Percentiles rank a stretch among this genome's conserved stretches.
phyloP scores from a whole-genome alignment of 192 early-diverging fungal species.

The Coemansia reversa region DNA sequence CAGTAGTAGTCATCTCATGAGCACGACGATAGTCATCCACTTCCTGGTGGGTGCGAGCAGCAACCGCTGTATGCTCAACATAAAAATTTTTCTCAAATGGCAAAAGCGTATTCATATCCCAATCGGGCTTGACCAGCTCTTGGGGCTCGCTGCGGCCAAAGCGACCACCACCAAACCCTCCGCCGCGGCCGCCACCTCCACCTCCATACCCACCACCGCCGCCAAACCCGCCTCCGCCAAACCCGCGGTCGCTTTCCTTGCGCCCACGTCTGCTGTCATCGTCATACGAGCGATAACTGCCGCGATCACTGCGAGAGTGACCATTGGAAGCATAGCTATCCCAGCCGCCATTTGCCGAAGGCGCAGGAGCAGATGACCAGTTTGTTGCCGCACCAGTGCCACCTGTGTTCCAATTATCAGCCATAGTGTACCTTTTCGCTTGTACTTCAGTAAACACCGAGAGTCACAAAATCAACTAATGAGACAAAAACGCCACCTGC shows the following conservation, averaged over 20 bases:
- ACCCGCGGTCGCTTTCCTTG: slow-evolving; percentile 54
- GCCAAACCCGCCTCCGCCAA: slow-evolving; percentile 25
- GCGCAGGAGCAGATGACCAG: slow-evolving; percentile 2
- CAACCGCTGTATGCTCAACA: slow-evolving; percentile 74
- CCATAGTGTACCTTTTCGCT: slow-evolving; percentile 9
- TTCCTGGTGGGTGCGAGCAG: slow-evolving; percentile 65
- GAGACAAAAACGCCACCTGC: background rate
- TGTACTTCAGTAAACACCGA: background rate
- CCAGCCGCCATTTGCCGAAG: slow-evolving; percentile 11
- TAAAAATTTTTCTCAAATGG: slow-evolving; percentile 98
- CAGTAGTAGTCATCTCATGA: slow-evolving; percentile 83
- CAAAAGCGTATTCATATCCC: slow-evolving; percentile 59
- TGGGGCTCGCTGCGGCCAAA: slow-evolving; percentile 24
- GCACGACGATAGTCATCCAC: slow-evolving; percentile 73
- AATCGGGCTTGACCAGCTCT: slow-evolving; percentile 57
- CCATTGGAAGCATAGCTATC: slow-evolving; percentile 23
- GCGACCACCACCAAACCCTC: slow-evolving; percentile 16
- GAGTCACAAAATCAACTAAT: background rate
- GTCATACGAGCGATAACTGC: slow-evolving; percentile 63
- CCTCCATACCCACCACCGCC: slow-evolving; percentile 20
- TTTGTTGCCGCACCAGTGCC: slow-evolving; percentile 11
- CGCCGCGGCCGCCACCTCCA: slow-evolving; percentile 2
- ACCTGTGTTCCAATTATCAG: slow-evolving; percentile 24
- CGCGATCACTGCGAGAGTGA: slow-evolving; percentile 46
- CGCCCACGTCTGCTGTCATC: slow-evolving; percentile 64